These are phyloP conservation scores for Aristolochia fimbriata DNA, from an alignment of 164 flowering plant genomes.

Conservation along the genomic window DNA sequence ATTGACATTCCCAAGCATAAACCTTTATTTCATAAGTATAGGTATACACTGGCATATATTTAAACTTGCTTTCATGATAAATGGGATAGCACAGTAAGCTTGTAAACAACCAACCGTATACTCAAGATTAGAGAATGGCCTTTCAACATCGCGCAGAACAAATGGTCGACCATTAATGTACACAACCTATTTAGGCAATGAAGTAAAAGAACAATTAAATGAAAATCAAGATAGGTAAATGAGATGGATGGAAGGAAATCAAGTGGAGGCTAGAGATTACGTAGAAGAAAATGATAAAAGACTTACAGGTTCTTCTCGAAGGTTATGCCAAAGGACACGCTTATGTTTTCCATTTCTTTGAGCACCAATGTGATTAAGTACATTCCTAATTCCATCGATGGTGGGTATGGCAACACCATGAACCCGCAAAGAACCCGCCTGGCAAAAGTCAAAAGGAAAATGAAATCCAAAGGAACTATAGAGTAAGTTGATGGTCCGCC, in stretches of 20 bases:
- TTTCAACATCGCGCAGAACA: conserved; percentile 93
- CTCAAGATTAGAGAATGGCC: conserved; percentile 93
- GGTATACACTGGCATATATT: too few relatives aligned
- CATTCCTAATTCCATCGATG: conserved; percentile 67
- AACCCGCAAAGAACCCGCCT: conserved; percentile 75
- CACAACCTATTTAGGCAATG: conserved; percentile 46
- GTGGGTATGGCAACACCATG: conserved; percentile 98
- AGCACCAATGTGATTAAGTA: conserved; percentile 72
- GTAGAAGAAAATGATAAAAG: background rate
- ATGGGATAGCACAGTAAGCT: background rate
- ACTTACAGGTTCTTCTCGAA: conserved; percentile 90
- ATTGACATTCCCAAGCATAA: too few relatives aligned
- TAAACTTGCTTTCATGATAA: too few relatives aligned
- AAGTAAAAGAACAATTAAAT: background rate
- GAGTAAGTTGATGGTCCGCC: background rate
- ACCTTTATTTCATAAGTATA: too few relatives aligned
- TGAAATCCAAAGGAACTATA: background rate
- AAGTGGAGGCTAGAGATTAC: background rate
- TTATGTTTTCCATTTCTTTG: conserved; percentile 46
- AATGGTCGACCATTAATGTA: conserved; percentile 96
- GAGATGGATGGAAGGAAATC: background rate
- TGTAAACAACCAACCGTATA: conserved; percentile 54
- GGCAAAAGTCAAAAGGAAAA: conserved; percentile 1
- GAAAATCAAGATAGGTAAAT: too few relatives aligned
- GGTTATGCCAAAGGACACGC: conserved; percentile 76